A percentile compares a stretch with the other conserved stretches of the same genome.
Evolutionary conservation across 2,329 filamentous ascomycete genomes (phyloP).

Genomic region (Fusarium napiforme): DNA sequence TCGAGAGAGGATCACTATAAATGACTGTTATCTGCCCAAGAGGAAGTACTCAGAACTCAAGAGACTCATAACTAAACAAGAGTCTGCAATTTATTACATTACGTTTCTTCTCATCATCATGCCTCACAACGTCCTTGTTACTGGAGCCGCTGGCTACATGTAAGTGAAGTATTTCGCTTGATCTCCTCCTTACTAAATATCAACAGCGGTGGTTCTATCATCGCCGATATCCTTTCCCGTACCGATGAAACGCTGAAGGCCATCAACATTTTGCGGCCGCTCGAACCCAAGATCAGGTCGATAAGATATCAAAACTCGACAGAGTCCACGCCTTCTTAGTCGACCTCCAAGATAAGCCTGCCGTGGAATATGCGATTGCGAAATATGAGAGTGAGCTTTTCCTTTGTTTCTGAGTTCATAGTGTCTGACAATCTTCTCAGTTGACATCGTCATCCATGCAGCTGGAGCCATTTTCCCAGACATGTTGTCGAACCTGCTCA

Average conservation of each 20-base stretch:
- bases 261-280: conserved; percentile 47
- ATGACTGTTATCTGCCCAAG: neutral
- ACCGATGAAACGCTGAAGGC: conserved; percentile 36
- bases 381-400: conserved; percentile 42
- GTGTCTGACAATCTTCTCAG: conserved; percentile 35
- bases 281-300: conserved; percentile 48
- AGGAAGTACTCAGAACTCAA: accelerated
- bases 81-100: neutral
- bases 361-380: conserved; percentile 36
- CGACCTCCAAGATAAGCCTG: conserved; percentile 47
- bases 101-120: conserved; percentile 2
- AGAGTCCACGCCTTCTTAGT: conserved; percentile 47
- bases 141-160: conserved; percentile 52
- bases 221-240: conserved; percentile 47
- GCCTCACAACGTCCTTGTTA: conserved; percentile 48
- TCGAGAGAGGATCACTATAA: neutral
- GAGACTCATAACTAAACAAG: neutral
- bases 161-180: neutral
- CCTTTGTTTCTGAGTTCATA: accelerated
- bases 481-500: conserved; percentile 46
- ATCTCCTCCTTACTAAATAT: neutral
- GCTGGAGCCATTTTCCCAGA: conserved; percentile 47
- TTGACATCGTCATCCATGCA: conserved; percentile 51
- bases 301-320: conserved; percentile 44
- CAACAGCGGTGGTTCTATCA: conserved; percentile 50